Evolutionary conservation across 371 early-diverging fungal genomes (phyloP), one percentile per base, ranked within the genome.

Genomic region (Choanephora cucurbitarum): DNA sequence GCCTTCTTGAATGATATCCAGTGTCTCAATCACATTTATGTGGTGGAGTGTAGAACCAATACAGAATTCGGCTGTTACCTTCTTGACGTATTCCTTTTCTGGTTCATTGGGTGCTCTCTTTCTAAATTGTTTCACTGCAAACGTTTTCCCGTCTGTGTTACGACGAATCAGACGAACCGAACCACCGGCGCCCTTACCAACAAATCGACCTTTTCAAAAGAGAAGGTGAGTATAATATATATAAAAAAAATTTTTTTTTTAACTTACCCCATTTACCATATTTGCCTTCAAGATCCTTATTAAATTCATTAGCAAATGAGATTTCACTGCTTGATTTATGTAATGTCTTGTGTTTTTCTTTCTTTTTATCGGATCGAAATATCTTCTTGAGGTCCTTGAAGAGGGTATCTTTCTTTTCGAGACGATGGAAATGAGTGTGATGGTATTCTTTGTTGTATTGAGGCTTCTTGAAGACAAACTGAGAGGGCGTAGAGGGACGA

Each of bases 71-170:
- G 83, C 80, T 3, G 90, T 87, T 22, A 94, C 82, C 55, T 88
- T 87, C 74, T 93, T 92, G 60, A 88, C 77, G 62, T 93, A 93
- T 23, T 86, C 87, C 45, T 85, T 84, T 52, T 86, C 85, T 2
- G 81, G 69, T 65, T 94, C 93, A 43, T 82, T 71, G 1, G 72
- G 70, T 18, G 75, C 55, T n/a, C 88, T 75, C 64, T 82, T 82
- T 42, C 91, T 78, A 69, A 94, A 94, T 66, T 91, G 89, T 58
- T 94, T 91, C 56, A 88, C 88, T 0, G 91, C 91, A 74, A 88
- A 88, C 24, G 77, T 72, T 64, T 82, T 81, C 48, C 72, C 65
- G 56, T 80, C 83, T 1, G 75, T 57, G 22, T 78, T 72, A 54
- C 82, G 70, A 32, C 72, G 67, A 18, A 82, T 70, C 31, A 89